Percentiles rank a stretch among this genome's conserved stretches.
Conservation (phyloP, 2,329 filamentous ascomycete genomes). For the Xylariaceae sp. region DNA sequence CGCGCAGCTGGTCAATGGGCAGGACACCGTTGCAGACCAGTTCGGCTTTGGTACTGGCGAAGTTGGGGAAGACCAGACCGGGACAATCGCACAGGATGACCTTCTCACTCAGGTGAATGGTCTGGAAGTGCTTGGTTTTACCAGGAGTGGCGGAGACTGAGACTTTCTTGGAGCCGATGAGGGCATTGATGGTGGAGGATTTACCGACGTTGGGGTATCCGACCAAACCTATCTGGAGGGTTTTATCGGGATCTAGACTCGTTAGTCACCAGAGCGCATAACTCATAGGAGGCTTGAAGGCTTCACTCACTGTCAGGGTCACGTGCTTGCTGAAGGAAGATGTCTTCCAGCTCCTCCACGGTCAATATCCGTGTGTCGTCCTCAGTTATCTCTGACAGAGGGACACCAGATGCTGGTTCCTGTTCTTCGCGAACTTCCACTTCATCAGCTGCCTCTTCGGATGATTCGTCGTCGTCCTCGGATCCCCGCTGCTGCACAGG, state of each 20-base stretch:
- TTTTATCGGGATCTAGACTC: conserved; percentile 47
- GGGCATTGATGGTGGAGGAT: conserved; percentile 96
- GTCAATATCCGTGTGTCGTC: conserved; percentile 76
- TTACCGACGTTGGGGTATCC: conserved; percentile 99
- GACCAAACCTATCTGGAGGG: conserved; percentile 86
- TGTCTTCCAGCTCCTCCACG: conserved; percentile 83
- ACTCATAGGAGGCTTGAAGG: not conserved
- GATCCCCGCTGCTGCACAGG: conserved; percentile 25
- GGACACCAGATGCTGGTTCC: conserved; percentile 32
- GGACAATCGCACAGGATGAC: conserved; percentile 96
- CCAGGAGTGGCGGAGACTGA: conserved; percentile 95
- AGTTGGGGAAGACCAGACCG: conserved; percentile 97
- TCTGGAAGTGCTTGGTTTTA: conserved; percentile 99
- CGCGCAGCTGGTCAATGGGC: conserved; percentile 92
- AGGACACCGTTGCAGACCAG: conserved; percentile 92
- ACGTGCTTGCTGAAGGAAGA: conserved; percentile 75
- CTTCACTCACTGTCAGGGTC: conserved; percentile 43
- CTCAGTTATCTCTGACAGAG: conserved; percentile 40
- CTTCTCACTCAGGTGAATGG: conserved; percentile 83
- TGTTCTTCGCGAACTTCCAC: conserved; percentile 36
- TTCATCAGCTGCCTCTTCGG: conserved; percentile 25
- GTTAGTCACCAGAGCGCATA: conserved; percentile 20
- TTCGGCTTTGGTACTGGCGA: conserved; percentile 92
- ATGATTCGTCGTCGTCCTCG: conserved; percentile 22
- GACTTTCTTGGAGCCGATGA: conserved; percentile 98